Evolutionary conservation across 192 early-diverging fungal species (phyloP).

Genomic region (Bifiguratus adelaidae): DNA sequence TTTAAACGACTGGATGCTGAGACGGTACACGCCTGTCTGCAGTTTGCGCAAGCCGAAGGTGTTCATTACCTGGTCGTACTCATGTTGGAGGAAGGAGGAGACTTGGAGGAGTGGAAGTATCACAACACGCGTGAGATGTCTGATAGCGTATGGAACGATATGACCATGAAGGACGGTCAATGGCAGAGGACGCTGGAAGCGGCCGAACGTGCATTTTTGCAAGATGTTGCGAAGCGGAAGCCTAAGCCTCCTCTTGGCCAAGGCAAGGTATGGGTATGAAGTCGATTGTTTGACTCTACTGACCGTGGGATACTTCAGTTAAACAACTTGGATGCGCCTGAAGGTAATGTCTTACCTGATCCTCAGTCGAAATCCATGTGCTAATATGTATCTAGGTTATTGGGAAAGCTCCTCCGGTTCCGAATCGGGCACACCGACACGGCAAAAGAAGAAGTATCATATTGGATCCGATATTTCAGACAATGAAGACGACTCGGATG

Average conservation of each 20-base stretch:
- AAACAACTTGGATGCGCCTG: too few relatives aligned
- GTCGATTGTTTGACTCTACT: too few relatives aligned
- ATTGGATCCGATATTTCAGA: neutral
- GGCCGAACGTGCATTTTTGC: slow-evolving; percentile 18
- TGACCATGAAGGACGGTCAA: too few relatives aligned
- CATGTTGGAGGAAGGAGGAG: slow-evolving; percentile 17
- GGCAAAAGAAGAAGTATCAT: neutral
- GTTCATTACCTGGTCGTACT: slow-evolving; percentile 17
- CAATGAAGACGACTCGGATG: slow-evolving; percentile 15
- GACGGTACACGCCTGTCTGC: slow-evolving; percentile 18
- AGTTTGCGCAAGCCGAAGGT: slow-evolving; percentile 9
- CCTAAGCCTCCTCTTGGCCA: too few relatives aligned
- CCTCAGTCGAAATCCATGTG: too few relatives aligned
- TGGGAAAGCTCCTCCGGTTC: too few relatives aligned
- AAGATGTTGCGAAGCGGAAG: slow-evolving; percentile 2
- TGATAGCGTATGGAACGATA: slow-evolving; percentile 16
- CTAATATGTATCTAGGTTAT: too few relatives aligned
- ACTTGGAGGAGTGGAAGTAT: slow-evolving; percentile 19
- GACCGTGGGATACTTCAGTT: too few relatives aligned
- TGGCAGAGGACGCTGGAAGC: slow-evolving; percentile 22
- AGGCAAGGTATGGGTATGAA: too few relatives aligned
- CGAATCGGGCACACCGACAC: too few relatives aligned
- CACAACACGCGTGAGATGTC: slow-evolving; percentile 21
- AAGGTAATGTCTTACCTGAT: too few relatives aligned
- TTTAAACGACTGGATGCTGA: slow-evolving; percentile 21